phyloP scores from a whole-genome alignment of 306 rosid genomes.

The Elaeagnus macrophylla region DNA sequence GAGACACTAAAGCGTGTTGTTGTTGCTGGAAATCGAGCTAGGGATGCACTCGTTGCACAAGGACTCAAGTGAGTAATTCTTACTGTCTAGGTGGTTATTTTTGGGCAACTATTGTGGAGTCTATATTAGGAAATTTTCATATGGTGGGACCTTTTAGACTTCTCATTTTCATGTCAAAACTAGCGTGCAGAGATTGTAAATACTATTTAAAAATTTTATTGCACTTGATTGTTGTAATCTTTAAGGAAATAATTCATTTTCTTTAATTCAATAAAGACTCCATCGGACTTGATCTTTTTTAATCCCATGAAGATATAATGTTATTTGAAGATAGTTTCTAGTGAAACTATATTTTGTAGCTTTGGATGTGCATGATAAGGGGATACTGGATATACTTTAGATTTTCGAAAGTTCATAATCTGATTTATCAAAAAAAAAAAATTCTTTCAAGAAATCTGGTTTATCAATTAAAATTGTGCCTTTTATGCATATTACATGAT shows the following conservation, averaged over 20 bases:
- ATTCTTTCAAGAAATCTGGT: too few species aligned
- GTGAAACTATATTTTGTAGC: not conserved
- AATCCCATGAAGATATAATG: too few species aligned
- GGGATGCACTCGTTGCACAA: conserved; percentile 99
- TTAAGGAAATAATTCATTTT: too few species aligned
- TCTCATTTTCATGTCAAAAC: conserved; percentile 11
- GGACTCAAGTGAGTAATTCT: conserved; percentile 82
- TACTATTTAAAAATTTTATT: too few species aligned
- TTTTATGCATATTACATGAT: conserved; percentile 1
- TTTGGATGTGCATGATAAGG: too few species aligned
- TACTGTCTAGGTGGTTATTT: not conserved
- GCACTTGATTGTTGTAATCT: too few species aligned
- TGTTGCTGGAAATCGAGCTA: conserved; percentile 99
- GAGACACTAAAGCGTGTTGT: conserved; percentile 98
- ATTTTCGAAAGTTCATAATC: not conserved
- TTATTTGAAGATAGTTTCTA: not conserved
- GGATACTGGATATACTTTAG: too few species aligned
- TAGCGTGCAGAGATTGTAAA: conserved; percentile 6
- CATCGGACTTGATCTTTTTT: conserved; percentile 5
- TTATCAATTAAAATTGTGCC: conserved; percentile 1
- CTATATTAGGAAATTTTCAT: too few species aligned
- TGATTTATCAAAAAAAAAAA: too few species aligned
- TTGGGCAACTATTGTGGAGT: not conserved
- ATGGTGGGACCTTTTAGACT: conserved; percentile 12
- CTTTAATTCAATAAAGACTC: too few species aligned